Evolutionary conservation across 164 flowering plant genomes (phyloP).

Genomic region (Annona cherimola): DNA sequence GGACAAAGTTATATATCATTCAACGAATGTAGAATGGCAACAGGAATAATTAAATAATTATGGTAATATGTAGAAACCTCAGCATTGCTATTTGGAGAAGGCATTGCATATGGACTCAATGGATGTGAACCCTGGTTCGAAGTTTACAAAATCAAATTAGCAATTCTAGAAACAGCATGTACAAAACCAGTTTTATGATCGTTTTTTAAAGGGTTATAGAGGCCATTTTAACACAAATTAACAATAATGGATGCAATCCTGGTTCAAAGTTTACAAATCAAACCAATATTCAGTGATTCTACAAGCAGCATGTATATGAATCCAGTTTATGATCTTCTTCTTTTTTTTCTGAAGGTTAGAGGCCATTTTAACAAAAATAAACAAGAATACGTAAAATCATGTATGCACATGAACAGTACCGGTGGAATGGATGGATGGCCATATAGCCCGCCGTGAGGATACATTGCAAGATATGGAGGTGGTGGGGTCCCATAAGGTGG

Average conservation of each 20-base stretch:
- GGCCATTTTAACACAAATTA: too few species aligned
- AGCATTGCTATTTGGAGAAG: conserved; percentile 75
- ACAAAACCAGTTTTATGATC: too few species aligned
- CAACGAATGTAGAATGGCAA: neutral
- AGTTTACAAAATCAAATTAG: neutral
- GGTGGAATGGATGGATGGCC: conserved; percentile 90
- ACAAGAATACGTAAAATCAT: conserved; percentile 1
- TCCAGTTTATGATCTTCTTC: neutral
- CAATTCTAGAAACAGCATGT: too few species aligned
- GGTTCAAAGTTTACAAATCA: too few species aligned
- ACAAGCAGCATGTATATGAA: too few species aligned
- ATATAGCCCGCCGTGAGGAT: conserved; percentile 91
- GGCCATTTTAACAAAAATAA: neutral
- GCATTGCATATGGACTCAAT: conserved; percentile 82
- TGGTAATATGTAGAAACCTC: conserved; percentile 73
- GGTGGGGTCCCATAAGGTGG: conserved; percentile 97
- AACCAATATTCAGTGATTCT: too few species aligned
- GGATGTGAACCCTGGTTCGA: conserved; percentile 80
- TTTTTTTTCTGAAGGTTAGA: too few species aligned
- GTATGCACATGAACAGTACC: conserved; percentile 35
- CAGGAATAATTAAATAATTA: neutral
- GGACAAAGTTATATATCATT: neutral
- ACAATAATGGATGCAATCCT: too few species aligned
- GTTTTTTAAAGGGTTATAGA: too few species aligned
- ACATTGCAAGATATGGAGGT: conserved; percentile 94